A percentile compares a stretch with the other conserved stretches of the same genome.
phyloP scores from a whole-genome alignment of 495 filamentous ascomycete species.

The Ramalina peruviana region DNA sequence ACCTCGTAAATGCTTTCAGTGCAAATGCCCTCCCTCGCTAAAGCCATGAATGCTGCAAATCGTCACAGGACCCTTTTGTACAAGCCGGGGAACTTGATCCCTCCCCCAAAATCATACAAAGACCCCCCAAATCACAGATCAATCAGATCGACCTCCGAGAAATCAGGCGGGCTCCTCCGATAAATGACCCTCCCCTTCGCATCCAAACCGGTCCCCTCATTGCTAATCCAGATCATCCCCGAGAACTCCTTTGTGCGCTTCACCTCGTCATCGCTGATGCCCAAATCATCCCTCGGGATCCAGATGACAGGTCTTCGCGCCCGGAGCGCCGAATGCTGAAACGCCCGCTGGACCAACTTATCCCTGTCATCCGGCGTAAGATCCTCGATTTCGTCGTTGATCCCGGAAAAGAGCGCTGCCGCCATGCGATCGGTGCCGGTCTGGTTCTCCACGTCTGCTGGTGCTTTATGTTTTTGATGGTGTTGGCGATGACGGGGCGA shows the following conservation, averaged over 20 bases:
- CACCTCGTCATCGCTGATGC: conserved; percentile 85
- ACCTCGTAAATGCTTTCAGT: too few relatives aligned
- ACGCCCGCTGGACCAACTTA: conserved; percentile 71
- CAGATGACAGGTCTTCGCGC: conserved; percentile 80
- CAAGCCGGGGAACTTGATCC: too few relatives aligned
- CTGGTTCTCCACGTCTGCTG: conserved; percentile 51
- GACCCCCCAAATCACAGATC: conserved; percentile 30
- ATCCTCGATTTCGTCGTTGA: conserved; percentile 87
- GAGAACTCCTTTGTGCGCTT: conserved; percentile 60
- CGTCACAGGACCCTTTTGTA: background rate
- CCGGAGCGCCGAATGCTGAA: conserved; percentile 78
- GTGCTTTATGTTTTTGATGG: background rate
- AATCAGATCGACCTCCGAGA: conserved; percentile 81
- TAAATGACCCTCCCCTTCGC: conserved; percentile 77
- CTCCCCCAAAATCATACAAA: too few relatives aligned
- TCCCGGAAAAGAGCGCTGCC: conserved; percentile 71
- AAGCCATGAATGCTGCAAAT: too few relatives aligned
- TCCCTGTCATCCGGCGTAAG: conserved; percentile 85
- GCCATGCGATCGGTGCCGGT: conserved; percentile 38
- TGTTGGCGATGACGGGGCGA: conserved; percentile 14
- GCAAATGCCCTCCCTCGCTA: too few relatives aligned
- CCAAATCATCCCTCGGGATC: conserved; percentile 87
- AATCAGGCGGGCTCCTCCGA: conserved; percentile 78
- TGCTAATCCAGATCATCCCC: conserved; percentile 83
- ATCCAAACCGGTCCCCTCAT: conserved; percentile 78